Conservation (phyloP, 108 stramenopile genomes). For the Halocafeteria seosinensis region DNA sequence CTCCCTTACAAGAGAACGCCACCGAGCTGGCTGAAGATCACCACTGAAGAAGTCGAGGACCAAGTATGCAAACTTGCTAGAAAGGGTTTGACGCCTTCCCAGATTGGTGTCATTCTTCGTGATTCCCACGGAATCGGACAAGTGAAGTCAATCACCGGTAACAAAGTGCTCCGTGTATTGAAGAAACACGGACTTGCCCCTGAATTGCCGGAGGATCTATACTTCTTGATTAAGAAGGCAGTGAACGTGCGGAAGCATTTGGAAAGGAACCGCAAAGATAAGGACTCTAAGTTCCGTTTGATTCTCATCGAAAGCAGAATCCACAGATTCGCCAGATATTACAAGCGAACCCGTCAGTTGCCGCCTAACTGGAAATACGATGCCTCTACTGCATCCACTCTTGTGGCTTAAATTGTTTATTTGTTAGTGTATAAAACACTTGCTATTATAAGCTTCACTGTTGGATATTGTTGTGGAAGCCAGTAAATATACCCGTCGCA, state of each 20-base stretch:
- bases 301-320: conserved; percentile 98
- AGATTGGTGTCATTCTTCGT: conserved; percentile 95
- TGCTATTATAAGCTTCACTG: background rate
- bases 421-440: too few relatives aligned
- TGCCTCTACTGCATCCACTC: conserved; percentile 84
- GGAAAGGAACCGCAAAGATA: conserved; percentile 95
- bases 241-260: conserved; percentile 98
- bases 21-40: conserved; percentile 87
- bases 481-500: background rate
- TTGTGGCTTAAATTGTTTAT: conserved; percentile 78
- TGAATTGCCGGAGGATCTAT: conserved; percentile 98
- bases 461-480: background rate
- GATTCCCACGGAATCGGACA: conserved; percentile 91
- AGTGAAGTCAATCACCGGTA: conserved; percentile 86
- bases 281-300: conserved; percentile 99
- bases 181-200: conserved; percentile 97
- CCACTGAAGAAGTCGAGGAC: conserved; percentile 72
- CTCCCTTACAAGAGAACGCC: conserved; percentile 97
- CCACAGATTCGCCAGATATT: conserved; percentile 94
- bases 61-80: conserved; percentile 97
- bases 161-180: conserved; percentile 95
- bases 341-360: conserved; percentile 88
- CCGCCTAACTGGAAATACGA: conserved; percentile 98
- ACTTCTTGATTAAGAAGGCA: conserved; percentile 99
- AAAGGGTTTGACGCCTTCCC: conserved; percentile 96